Base-by-base conservation (phyloP, 2,329 filamentous ascomycete species). In the Pseudonectria foliicola region DNA sequence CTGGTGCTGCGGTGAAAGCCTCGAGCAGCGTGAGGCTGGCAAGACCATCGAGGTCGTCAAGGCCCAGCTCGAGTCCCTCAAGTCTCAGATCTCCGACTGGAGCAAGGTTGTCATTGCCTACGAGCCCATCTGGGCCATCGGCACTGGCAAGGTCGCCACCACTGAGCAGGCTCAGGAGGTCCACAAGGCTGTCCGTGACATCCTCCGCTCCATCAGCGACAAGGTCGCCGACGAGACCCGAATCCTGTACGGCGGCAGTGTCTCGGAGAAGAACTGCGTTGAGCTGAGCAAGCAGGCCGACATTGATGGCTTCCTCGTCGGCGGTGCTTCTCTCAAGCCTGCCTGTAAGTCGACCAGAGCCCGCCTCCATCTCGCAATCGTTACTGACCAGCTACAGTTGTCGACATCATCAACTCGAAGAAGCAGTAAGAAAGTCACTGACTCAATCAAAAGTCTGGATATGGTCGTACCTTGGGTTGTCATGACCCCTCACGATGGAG, bases 241-340 rank as follows among this genome's bases (percentile, higher is more conserved):
- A 55, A 86, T 98, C 62, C 82, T 98, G 60, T 98, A 98, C 67
- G 92, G 92, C 50, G 92, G 92, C 60, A 92, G 84, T 55, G 92
- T 98, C 56, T 93, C 75, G 61, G 92, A 95, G 76, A 95, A 95
- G 84, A 98, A 98, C 80, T 93, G 86, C 75, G 77, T 73, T 59
- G 90, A 96, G 47, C 77, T 98, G 55, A 80, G 84, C 62, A 90
- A 88, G 74, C 80, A 96, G 77, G 63, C 77, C 46, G 92, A 98
- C 66, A 95, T 98, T 63, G 92, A 98, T 65, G 92, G 92, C 40
- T 96, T 96, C 81, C 77, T 96, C 51, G 90, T 96, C 50, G 90
- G 90, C 48, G 90, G 90, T 66, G 90, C 90, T 60, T 92, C 85
- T 63, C 78, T 96, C 70, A 96, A 96, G 81, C 90, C 90, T 60